Evolutionary conservation across 495 filamentous ascomycete species (phyloP), one percentile per base, ranked within the genome.

Genomic region (Paragyromitra xinjiangensis): DNA sequence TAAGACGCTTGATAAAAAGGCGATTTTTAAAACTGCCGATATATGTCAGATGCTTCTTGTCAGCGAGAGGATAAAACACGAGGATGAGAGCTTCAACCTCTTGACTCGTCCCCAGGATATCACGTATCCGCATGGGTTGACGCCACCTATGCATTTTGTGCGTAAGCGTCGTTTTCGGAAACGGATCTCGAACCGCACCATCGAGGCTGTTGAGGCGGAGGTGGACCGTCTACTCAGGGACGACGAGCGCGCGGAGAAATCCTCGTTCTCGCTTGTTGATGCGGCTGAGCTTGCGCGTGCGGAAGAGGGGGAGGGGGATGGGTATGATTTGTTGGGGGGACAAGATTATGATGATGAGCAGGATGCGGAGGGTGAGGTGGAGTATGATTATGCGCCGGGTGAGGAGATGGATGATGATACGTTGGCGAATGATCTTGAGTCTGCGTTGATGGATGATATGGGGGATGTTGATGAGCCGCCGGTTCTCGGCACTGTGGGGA

Each of bases 11-110:
- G 95, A 98, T 80, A 91, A 91, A 82, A 93, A 91, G 73, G 88
- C 90, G 26, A 95, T 94, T 89, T 94, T 94, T 86, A 99, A 99
- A 84, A 92, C 91, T 3, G 92, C 92, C 3, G 96, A 99, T 84
- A 90, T 99, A 7, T 95, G 91, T 73, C 96, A 99, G 86, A 97
- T 99, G 93, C 86, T 98, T 2, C 84, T 96, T 40, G 92, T 98
- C 0, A 87, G 94, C 69, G 92, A 92, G 2, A 85, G 81, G 42
- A 89, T 97, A 29, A 80, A 86, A 11, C 90, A 84, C 64, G 94
- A 98, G 73, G 86, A 90, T 8, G 92, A 96, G 79, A 93, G 92
- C 0, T 73, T 82, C 39, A 39, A 53, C 37, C 61, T 69, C 19
- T 45, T 61, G 6, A 65, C 62, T 48, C 85, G 90, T 56, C 84